phyloP scores from a whole-genome alignment of 192 early-diverging fungal species.

The Backusella tuberculispora region DNA sequence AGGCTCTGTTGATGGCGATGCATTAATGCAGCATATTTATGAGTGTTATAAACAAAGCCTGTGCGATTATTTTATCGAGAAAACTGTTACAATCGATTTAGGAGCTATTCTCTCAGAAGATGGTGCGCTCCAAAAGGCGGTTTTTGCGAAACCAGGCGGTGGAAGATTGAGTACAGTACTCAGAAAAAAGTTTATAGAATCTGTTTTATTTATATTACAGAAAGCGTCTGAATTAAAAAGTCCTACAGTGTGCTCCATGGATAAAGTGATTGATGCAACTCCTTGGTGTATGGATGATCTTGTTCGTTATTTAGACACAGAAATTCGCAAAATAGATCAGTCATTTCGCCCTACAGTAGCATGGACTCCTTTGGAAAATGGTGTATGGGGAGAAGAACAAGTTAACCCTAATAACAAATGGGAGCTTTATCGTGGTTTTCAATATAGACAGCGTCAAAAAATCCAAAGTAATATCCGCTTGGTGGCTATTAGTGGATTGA shows the following conservation, averaged over 20 bases:
- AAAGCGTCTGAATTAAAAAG: conserved; percentile 48
- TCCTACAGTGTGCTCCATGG: conserved; percentile 49
- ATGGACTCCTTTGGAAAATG: conserved; percentile 22
- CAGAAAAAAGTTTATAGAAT: conserved; percentile 52
- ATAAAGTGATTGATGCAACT: conserved; percentile 43
- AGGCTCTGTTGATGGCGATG: conserved; percentile 43
- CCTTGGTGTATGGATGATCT: conserved; percentile 59
- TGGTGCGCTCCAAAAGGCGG: conserved; percentile 8
- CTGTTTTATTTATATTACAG: conserved; percentile 45
- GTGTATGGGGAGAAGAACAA: background rate
- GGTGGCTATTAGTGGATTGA: conserved; percentile 53
- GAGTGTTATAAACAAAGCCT: conserved; percentile 57
- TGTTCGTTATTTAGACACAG: conserved; percentile 46
- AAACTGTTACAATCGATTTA: conserved; percentile 21
- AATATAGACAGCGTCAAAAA: conserved; percentile 11
- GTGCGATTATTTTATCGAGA: conserved; percentile 57
- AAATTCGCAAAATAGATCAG: conserved; percentile 29
- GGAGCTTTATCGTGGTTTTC: conserved; percentile 24
- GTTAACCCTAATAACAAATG: conserved; percentile 13
- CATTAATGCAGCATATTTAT: conserved; percentile 48
- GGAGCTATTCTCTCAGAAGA: conserved; percentile 4
- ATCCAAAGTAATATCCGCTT: conserved; percentile 41
- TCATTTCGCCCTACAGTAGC: conserved; percentile 24
- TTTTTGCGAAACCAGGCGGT: background rate
- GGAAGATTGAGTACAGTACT: conserved; percentile 10